These are phyloP conservation scores for Mycena vitilis DNA, from an alignment of 768 basidiomycete species.

Conservation along the genomic window DNA sequence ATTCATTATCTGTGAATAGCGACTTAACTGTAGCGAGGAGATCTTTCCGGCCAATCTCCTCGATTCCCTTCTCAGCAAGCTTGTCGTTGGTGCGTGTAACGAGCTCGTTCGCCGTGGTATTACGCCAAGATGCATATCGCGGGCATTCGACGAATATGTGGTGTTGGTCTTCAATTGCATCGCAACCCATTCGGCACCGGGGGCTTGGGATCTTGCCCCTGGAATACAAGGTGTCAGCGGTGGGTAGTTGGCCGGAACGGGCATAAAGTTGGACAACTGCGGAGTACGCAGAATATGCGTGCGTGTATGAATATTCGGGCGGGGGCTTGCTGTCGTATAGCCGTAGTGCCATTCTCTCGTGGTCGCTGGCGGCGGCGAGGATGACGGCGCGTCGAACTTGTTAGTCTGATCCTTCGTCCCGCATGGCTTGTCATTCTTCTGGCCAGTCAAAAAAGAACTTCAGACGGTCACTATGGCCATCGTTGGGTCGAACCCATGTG, in stretches of 20 bases:
- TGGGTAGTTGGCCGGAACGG: constrained; percentile 39
- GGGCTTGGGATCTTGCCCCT: neutral
- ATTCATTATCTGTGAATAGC: neutral
- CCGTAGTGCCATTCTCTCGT: neutral
- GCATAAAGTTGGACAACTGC: constrained; percentile 38
- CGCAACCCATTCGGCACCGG: neutral
- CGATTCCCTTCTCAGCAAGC: neutral
- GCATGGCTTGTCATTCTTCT: too few relatives aligned
- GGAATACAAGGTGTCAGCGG: constrained; percentile 14
- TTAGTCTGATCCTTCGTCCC: too few relatives aligned
- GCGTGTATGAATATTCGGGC: constrained; percentile 34
- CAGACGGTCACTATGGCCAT: too few relatives aligned
- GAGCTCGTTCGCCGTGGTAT: neutral
- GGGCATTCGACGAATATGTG: constrained; percentile 7
- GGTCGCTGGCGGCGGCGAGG: too few relatives aligned
- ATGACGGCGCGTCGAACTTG: too few relatives aligned
- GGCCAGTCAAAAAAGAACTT: too few relatives aligned
- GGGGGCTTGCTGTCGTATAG: constrained; percentile 9
- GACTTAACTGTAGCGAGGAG: constrained; percentile 17
- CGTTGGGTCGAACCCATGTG: too few relatives aligned
- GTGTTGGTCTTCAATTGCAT: constrained; percentile 2
- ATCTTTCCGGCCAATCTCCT: neutral
- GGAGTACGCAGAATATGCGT: constrained; percentile 37
- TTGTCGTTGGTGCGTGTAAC: neutral
- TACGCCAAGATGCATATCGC: neutral